Conservation (phyloP, 805 yeast genomes). For the Spathaspora gorwiae region DNA sequence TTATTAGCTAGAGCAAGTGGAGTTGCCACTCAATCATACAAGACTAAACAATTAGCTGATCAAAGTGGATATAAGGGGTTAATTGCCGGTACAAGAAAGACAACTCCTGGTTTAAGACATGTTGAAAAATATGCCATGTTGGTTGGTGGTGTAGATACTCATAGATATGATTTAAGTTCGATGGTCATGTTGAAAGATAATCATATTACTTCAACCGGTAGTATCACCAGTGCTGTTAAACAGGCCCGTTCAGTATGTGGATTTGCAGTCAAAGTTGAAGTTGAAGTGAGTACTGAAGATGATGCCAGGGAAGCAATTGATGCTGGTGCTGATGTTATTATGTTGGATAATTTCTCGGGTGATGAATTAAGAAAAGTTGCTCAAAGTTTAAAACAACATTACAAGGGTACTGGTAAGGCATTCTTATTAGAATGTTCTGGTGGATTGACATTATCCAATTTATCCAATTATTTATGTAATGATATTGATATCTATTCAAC, state of each 20-base stretch:
- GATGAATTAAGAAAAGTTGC: slow-evolving; percentile 65
- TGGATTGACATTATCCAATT: slow-evolving; percentile 71
- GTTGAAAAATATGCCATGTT: slow-evolving; percentile 92
- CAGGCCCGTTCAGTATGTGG: slow-evolving; percentile 81
- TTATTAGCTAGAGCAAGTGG: slow-evolving; percentile 81
- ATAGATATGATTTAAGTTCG: slow-evolving; percentile 82
- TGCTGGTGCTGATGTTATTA: slow-evolving; percentile 93
- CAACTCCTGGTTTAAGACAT: slow-evolving; percentile 91
- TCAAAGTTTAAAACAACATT: slow-evolving; percentile 50
- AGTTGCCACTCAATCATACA: slow-evolving; percentile 69
- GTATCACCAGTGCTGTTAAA: slow-evolving; percentile 77
- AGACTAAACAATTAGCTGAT: slow-evolving; percentile 57
- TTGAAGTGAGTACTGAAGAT: slow-evolving; percentile 77
- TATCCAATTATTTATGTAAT: slow-evolving; percentile 60
- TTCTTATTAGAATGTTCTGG: slow-evolving; percentile 89
- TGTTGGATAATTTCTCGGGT: slow-evolving; percentile 86
- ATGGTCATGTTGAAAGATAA: slow-evolving; percentile 97
- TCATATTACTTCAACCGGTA: slow-evolving; percentile 89
- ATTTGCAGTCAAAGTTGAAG: slow-evolving; percentile 85
- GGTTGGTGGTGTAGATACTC: slow-evolving; percentile 92
- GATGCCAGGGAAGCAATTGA: slow-evolving; percentile 91
- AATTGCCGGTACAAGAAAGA: slow-evolving; percentile 94
- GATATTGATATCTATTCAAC: slow-evolving; percentile 90
- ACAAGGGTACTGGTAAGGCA: slow-evolving; percentile 41
- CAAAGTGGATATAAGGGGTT: slow-evolving; percentile 69